Conservation (phyloP, 2,329 filamentous ascomycete genomes). For the Scortechinia acanthostroma region DNA sequence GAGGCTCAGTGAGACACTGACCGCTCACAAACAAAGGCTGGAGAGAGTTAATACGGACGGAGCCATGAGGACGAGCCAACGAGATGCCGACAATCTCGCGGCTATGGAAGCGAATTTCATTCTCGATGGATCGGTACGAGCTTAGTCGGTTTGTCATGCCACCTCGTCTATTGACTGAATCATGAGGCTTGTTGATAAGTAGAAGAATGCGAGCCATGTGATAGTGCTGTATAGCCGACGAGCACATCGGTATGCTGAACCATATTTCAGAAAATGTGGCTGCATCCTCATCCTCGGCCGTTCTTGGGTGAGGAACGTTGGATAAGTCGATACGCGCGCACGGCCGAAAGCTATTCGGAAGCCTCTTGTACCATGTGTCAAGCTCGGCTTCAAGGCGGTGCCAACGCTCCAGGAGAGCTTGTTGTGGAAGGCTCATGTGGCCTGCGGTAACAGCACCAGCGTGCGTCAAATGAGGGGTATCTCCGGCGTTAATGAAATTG, state of each 20-base stretch:
- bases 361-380: slow-evolving; percentile 46
- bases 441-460: slow-evolving; percentile 21
- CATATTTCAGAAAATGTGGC: slow-evolving; percentile 44
- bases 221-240: slow-evolving; percentile 58
- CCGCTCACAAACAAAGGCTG: slow-evolving; percentile 56
- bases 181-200: slow-evolving; percentile 48
- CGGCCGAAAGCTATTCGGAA: slow-evolving; percentile 51
- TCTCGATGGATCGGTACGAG: slow-evolving; percentile 45
- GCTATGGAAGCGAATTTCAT: slow-evolving; percentile 45
- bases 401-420: slow-evolving; percentile 41
- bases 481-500: slow-evolving; percentile 53
- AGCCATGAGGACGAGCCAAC: slow-evolving; percentile 42
- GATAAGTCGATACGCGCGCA: slow-evolving; percentile 36
- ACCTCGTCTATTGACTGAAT: slow-evolving; percentile 40
- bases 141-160: slow-evolving; percentile 44
- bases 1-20: slow-evolving; percentile 44
- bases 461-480: slow-evolving; percentile 30
- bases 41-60: slow-evolving; percentile 46
- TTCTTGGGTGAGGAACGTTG: slow-evolving; percentile 13
- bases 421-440: slow-evolving; percentile 35
- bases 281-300: slow-evolving; percentile 17
- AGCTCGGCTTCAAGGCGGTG: slow-evolving; percentile 44
- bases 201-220: slow-evolving; percentile 58
- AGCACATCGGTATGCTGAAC: slow-evolving; percentile 57
- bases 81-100: slow-evolving; percentile 56